Conservation (phyloP, 495 filamentous ascomycete genomes). For the Penicillium manginii region DNA sequence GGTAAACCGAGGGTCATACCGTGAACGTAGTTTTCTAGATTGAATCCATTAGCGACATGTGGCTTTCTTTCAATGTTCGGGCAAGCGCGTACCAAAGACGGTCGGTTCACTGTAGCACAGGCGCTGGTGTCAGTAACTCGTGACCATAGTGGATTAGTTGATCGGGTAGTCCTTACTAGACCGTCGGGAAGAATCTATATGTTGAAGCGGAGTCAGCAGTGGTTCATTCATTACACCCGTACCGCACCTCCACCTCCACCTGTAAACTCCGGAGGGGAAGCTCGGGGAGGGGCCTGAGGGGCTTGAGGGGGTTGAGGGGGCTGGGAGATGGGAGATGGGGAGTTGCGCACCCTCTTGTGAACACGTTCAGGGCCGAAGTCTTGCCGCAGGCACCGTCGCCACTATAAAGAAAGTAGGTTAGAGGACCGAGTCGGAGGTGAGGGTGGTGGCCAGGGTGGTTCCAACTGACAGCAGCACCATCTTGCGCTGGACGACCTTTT, state of each 20-base stretch:
- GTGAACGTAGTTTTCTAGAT: conserved; percentile 93
- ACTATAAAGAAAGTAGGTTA: conserved; percentile 48
- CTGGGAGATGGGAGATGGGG: conserved; percentile 12
- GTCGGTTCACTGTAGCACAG: conserved; percentile 73
- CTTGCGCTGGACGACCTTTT: conserved; percentile 92
- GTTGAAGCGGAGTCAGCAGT: conserved; percentile 22
- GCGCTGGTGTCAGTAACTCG: conserved; percentile 32
- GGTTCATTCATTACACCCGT: neutral
- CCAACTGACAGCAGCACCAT: conserved; percentile 87
- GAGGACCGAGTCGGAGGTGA: neutral
- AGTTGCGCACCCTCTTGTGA: conserved; percentile 84
- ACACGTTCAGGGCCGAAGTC: conserved; percentile 96
- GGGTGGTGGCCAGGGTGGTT: neutral
- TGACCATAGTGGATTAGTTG: neutral
- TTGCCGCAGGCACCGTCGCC: conserved; percentile 98
- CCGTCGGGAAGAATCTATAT: conserved; percentile 89
- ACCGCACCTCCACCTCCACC: neutral
- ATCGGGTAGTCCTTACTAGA: conserved; percentile 66
- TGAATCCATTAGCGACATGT: conserved; percentile 32
- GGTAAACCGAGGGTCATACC: conserved; percentile 56
- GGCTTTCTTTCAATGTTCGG: neutral
- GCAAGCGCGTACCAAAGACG: conserved; percentile 71
- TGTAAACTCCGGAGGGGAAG: conserved; percentile 5
- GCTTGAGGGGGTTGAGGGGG: conserved; percentile 13
- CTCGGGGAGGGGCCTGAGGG: conserved; percentile 11